Evolutionary conservation across 768 basidiomycete species (phyloP).

Genomic region (Lactarius quietus): DNA sequence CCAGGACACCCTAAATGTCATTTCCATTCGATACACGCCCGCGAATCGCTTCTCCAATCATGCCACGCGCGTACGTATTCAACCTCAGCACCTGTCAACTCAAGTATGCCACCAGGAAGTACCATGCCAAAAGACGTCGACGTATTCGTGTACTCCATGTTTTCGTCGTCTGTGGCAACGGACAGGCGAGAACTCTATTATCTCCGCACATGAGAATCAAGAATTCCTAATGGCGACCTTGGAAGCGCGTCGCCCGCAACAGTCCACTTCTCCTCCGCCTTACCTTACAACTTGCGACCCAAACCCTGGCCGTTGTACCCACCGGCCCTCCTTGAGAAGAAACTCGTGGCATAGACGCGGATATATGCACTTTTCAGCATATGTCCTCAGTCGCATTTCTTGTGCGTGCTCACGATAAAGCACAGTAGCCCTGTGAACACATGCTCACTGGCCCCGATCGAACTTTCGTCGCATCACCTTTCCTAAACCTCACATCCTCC

Average conservation of each 20-base stretch:
- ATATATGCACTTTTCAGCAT: neutral
- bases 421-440: neutral
- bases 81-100: neutral
- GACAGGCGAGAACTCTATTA: neutral
- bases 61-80: neutral
- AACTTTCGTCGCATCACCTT: neutral
- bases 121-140: neutral
- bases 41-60: neutral
- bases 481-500: slow-evolving; percentile 13
- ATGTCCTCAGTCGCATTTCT: slow-evolving; percentile 4
- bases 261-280: neutral
- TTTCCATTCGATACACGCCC: neutral
- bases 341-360: neutral
- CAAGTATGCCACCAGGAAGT: neutral
- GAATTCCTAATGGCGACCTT: neutral
- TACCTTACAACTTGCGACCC: neutral
- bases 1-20: slow-evolving; percentile 19
- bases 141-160: neutral
- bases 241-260: neutral
- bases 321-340: neutral
- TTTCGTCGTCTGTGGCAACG: neutral
- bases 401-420: slow-evolving; percentile 1
- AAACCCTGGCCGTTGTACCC: neutral
- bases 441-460: slow-evolving; percentile 9
- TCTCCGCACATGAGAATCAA: neutral